Percentiles rank a stretch among this genome's conserved stretches.
phyloP scores from a whole-genome alignment of 805 yeast species.

The Wickerhamiella kurtzmanii region DNA sequence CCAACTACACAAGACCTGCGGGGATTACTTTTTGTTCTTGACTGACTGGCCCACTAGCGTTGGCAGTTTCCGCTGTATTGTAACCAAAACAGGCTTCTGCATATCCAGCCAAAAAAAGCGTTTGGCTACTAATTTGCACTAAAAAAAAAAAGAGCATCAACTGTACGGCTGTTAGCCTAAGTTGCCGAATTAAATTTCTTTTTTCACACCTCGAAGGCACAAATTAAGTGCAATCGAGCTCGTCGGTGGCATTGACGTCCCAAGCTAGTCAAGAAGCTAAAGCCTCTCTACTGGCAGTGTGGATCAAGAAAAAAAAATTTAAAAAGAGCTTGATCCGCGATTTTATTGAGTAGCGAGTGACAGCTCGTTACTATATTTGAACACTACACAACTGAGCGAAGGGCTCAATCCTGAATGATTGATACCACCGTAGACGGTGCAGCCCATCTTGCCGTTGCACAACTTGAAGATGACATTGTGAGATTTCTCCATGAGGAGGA shows the following conservation, averaged over 20 bases:
- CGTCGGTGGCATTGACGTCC: too few relatives aligned
- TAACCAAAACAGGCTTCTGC: neutral
- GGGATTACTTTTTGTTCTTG: neutral
- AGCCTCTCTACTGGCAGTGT: too few relatives aligned
- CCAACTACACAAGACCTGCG: neutral
- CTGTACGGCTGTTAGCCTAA: neutral
- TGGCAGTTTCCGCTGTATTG: neutral
- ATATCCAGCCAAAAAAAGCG: neutral
- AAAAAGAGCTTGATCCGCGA: too few relatives aligned
- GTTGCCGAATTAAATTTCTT: too few relatives aligned
- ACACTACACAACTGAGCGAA: neutral
- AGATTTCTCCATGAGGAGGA: conserved; percentile 10
- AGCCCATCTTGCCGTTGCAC: conserved; percentile 16
- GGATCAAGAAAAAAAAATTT: too few relatives aligned
- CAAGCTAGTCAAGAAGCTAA: too few relatives aligned
- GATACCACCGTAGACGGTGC: conserved; percentile 10
- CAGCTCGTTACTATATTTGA: neutral
- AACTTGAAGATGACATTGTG: conserved; percentile 15
- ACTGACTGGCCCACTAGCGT: neutral
- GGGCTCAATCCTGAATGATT: neutral
- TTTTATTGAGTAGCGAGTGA: too few relatives aligned
- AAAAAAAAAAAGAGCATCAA: neutral
- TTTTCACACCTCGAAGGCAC: too few relatives aligned
- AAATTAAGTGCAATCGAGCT: too few relatives aligned
- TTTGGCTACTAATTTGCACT: neutral